Percentiles rank a stretch among this genome's conserved stretches.
phyloP scores from a whole-genome alignment of 257 asterid species.

The Jasminum sambac region DNA sequence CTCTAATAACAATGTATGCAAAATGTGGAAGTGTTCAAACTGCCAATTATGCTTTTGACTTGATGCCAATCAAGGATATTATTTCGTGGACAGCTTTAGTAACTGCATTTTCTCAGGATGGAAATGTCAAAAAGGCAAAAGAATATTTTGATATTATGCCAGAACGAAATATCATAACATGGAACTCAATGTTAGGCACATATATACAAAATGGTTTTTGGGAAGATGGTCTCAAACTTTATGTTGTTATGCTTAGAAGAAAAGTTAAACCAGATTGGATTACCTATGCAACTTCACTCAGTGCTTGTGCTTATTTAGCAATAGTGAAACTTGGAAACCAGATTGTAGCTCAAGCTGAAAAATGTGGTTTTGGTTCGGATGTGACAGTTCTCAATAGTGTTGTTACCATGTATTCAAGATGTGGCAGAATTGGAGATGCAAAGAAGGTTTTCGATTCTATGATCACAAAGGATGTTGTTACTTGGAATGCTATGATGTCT shows the following conservation, averaged over 20 bases:
- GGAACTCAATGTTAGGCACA: conserved; percentile 26
- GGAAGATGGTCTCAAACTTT: conserved; percentile 22
- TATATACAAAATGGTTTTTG: conserved; percentile 19
- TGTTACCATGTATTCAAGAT: conserved; percentile 32
- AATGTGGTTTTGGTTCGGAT: conserved; percentile 21
- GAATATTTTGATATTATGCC: conserved; percentile 15
- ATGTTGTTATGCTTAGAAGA: conserved; percentile 17
- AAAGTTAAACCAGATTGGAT: conserved; percentile 17
- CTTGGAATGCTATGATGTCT: conserved; percentile 36
- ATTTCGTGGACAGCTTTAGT: conserved; percentile 26
- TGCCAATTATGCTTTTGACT: conserved; percentile 18
- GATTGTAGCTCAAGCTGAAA: conserved; percentile 13
- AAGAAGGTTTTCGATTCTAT: conserved; percentile 23
- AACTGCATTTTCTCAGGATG: conserved; percentile 11
- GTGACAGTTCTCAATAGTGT: conserved; percentile 23
- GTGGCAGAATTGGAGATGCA: conserved; percentile 27
- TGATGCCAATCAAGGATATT: conserved; percentile 20
- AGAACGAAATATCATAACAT: conserved; percentile 19
- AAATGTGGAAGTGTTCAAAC: conserved; percentile 15
- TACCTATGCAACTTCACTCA: conserved; percentile 17
- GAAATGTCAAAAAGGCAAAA: conserved; percentile 13
- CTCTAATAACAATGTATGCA: conserved; percentile 19
- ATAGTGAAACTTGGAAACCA: conserved; percentile 21
- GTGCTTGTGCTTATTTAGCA: conserved; percentile 20
- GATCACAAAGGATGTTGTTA: conserved; percentile 17